Percentiles rank a stretch among this genome's conserved stretches.
These are phyloP conservation scores for Fusarium pininemorale DNA, from an alignment of 2,329 filamentous ascomycete species.

Conservation along the genomic window DNA sequence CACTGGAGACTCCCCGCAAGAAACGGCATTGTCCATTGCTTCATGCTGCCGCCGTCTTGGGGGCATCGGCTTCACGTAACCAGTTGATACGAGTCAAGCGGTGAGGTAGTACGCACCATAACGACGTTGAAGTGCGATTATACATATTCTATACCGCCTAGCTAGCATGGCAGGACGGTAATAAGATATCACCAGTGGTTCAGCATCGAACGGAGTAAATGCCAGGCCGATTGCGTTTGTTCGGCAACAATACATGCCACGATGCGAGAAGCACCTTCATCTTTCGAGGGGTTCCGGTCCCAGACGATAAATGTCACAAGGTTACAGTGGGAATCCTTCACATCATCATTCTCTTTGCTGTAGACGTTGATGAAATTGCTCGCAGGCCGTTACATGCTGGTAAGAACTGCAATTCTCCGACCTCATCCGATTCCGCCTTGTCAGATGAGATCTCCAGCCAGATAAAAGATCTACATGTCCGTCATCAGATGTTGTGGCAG, in stretches of 20 bases:
- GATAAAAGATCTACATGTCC: neutral
- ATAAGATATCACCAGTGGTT: neutral
- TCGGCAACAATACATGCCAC: neutral
- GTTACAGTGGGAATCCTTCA: no score
- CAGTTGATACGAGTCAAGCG: no score
- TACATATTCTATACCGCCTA: no score
- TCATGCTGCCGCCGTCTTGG: no score
- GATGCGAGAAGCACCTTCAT: no score
- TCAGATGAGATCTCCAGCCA: neutral
- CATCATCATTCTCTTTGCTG: neutral
- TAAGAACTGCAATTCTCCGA: neutral
- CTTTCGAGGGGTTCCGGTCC: no score
- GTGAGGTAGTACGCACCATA: no score
- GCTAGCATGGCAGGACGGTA: accelerated
- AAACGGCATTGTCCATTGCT: no score
- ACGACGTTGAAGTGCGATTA: no score
- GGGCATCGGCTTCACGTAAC: no score
- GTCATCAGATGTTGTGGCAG: neutral
- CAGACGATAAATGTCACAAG: no score
- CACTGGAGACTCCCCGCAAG: no score
- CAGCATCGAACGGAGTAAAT: neutral
- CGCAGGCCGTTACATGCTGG: neutral
- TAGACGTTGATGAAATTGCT: neutral
- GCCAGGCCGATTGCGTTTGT: neutral
- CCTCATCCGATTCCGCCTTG: neutral